A percentile compares a stretch with the other conserved stretches of the same genome.
Evolutionary conservation across 2,329 filamentous ascomycete genomes (phyloP).

Genomic region (Aspergillus novofumigatus): DNA sequence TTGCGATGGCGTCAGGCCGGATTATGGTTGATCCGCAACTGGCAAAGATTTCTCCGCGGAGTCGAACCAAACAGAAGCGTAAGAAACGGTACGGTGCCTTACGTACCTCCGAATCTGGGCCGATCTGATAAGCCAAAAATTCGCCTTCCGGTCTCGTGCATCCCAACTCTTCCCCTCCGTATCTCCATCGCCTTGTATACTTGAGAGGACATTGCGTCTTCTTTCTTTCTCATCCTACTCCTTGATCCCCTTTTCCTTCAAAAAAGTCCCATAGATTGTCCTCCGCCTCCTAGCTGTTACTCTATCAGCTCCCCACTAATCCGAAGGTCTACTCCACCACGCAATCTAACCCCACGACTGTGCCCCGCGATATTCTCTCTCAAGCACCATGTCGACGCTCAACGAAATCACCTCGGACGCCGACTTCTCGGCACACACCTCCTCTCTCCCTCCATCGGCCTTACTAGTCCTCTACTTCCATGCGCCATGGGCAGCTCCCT

Average conservation of each 20-base stretch:
- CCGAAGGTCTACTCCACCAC: neutral
- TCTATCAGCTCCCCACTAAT: conserved; percentile 55
- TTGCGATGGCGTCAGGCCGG: neutral
- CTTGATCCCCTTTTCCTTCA: neutral
- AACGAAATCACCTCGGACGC: conserved; percentile 70
- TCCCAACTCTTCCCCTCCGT: conserved; percentile 6
- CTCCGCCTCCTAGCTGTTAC: neutral
- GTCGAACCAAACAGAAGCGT: neutral
- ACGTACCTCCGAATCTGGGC: neutral
- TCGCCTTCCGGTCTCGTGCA: conserved; percentile 15
- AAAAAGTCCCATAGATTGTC: neutral
- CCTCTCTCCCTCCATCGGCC: conserved; percentile 62
- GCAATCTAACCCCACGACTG: conserved; percentile 1
- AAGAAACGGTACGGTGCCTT: neutral
- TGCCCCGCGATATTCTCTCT: neutral
- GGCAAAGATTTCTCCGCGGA: neutral
- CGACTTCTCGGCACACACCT: conserved; percentile 67
- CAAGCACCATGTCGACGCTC: conserved; percentile 64
- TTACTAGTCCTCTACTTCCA: conserved; percentile 90
- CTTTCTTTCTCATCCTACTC: neutral
- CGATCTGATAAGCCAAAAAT: conserved; percentile 32
- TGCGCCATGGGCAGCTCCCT: conserved; percentile 93
- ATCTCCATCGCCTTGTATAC: neutral
- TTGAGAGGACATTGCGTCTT: conserved; percentile 3
- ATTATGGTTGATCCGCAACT: neutral